These are phyloP conservation scores for Calonectria pseudoturangicola DNA, from an alignment of 2,329 filamentous ascomycete species.

Conservation along the genomic window DNA sequence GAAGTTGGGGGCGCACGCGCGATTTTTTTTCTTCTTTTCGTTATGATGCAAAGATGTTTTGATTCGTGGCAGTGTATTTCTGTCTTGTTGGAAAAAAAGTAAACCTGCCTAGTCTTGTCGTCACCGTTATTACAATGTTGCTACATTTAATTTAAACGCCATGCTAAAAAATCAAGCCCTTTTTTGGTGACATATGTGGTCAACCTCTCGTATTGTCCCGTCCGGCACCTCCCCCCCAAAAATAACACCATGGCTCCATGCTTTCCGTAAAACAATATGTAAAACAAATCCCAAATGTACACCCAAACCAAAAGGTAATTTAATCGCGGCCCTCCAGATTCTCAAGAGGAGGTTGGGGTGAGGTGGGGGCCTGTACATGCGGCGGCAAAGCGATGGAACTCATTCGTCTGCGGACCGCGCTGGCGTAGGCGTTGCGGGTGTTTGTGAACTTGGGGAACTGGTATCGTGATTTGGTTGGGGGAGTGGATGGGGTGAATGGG, in stretches of 20 bases:
- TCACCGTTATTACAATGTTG: slow-evolving; percentile 11
- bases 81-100: slow-evolving; percentile 1
- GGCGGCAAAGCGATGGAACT: slow-evolving; percentile 27
- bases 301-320: neutral
- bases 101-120: slow-evolving; percentile 4
- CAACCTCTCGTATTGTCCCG: neutral
- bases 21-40: neutral
- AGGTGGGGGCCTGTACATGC: neutral
- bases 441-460: slow-evolving; percentile 37
- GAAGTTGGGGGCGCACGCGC: slow-evolving; percentile 18
- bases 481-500: neutral
- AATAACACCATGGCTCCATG: slow-evolving; percentile 14
- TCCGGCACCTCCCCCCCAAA: slow-evolving; percentile 5
- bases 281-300: neutral
- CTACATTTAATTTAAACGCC: slow-evolving; percentile 25
- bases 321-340: neutral
- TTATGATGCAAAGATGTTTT: neutral
- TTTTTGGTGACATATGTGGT: slow-evolving; percentile 13
- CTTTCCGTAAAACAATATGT: neutral
- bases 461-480: slow-evolving; percentile 28
- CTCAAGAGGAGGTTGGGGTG: neutral
- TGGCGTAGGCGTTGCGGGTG: slow-evolving; percentile 27
- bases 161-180: slow-evolving; percentile 10
- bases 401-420: slow-evolving; percentile 29
- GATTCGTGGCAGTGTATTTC: neutral